Conservation (phyloP, 2,329 filamentous ascomycete genomes). For the Fusarium concolor region DNA sequence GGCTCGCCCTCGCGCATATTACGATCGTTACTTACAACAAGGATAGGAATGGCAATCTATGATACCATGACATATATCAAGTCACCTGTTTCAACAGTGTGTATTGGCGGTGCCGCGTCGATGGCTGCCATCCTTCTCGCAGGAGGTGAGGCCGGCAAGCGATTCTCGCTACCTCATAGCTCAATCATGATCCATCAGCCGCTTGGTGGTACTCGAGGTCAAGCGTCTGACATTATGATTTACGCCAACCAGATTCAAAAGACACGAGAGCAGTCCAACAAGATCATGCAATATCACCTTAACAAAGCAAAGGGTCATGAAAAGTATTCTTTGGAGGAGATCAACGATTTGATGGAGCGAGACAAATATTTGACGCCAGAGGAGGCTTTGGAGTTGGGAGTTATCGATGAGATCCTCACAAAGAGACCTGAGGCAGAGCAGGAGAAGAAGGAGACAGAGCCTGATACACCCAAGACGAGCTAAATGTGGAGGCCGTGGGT, state of each 20-base stretch:
- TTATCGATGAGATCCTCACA: slow-evolving; percentile 89
- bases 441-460: slow-evolving; percentile 40
- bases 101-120: slow-evolving; percentile 91
- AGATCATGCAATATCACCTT: slow-evolving; percentile 88
- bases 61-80: slow-evolving; percentile 99
- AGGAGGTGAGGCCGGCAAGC: slow-evolving; percentile 85
- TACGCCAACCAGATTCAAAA: slow-evolving; percentile 97
- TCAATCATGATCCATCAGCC: slow-evolving; percentile 99
- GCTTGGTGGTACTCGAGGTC: slow-evolving; percentile 75
- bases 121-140: slow-evolving; percentile 93
- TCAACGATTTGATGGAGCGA: slow-evolving; percentile 95
- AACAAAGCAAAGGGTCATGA: slow-evolving; percentile 81
- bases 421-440: slow-evolving; percentile 63
- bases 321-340: slow-evolving; percentile 81
- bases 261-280: slow-evolving; percentile 85
- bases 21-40: slow-evolving; percentile 10
- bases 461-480: slow-evolving; percentile 24
- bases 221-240: slow-evolving; percentile 87
- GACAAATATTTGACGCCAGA: slow-evolving; percentile 93
- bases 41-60: slow-evolving; percentile 82
- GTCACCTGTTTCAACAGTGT: slow-evolving; percentile 92
- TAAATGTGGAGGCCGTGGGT: not conserved
- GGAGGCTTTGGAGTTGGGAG: slow-evolving; percentile 89
- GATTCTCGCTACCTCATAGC: slow-evolving; percentile 91
- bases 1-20: not conserved